Percentiles rank a stretch among this genome's conserved stretches.
These are phyloP conservation scores for Penicillium polonicum DNA, from an alignment of 2,329 filamentous ascomycete species.

Conservation along the genomic window DNA sequence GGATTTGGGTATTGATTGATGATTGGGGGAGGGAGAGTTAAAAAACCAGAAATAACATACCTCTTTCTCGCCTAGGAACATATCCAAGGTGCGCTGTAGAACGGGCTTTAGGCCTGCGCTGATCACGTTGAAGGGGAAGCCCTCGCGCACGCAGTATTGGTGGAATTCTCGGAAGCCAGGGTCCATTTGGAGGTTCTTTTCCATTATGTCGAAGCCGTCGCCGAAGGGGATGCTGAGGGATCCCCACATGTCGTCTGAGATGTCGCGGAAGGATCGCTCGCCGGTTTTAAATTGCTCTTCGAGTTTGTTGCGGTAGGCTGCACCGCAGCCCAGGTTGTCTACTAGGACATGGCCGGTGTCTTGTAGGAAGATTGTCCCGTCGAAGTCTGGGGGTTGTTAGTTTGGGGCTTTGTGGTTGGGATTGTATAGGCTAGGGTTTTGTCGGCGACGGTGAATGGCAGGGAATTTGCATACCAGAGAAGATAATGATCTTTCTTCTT, in stretches of 20 bases:
- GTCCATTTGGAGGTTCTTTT: conserved; percentile 62
- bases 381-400: conserved; percentile 55
- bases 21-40: background rate
- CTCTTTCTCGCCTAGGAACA: conserved; percentile 62
- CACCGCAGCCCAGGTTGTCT: conserved; percentile 63
- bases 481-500: conserved; percentile 48
- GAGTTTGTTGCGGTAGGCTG: conserved; percentile 54
- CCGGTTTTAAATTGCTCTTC: conserved; percentile 65
- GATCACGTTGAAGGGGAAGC: conserved; percentile 68
- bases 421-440: background rate
- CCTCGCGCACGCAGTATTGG: conserved; percentile 60
- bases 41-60: conserved; percentile 16
- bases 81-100: conserved; percentile 60
- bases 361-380: conserved; percentile 71
- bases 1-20: background rate
- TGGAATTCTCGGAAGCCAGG: conserved; percentile 64
- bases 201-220: conserved; percentile 65
- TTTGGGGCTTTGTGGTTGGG: background rate
- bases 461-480: conserved; percentile 39
- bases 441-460: background rate
- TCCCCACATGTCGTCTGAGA: conserved; percentile 71
- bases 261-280: conserved; percentile 65
- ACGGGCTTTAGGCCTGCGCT: conserved; percentile 67
- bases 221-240: conserved; percentile 66
- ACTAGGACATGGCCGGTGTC: conserved; percentile 69